Conservation (phyloP, 1,284 basidiomycete genomes). For the Marasmius tenuissimus region DNA sequence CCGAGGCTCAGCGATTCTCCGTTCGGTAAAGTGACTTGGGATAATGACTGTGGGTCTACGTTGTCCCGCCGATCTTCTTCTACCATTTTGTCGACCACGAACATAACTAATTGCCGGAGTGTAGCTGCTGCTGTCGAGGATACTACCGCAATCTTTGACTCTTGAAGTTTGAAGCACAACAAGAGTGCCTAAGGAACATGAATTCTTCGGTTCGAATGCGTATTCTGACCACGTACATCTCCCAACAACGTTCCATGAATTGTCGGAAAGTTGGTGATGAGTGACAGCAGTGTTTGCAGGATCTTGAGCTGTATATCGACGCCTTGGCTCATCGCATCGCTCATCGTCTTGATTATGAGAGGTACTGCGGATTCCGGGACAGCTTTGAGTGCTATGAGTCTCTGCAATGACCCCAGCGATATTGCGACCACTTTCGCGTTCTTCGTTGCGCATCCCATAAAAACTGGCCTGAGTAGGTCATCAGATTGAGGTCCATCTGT, state of each 20-base stretch:
- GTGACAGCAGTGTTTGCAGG: conserved; percentile 85
- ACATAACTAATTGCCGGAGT: conserved; percentile 95
- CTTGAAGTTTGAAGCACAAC: conserved; percentile 92
- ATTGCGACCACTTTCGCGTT: conserved; percentile 94
- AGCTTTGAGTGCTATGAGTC: conserved; percentile 85
- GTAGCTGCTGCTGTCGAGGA: conserved; percentile 97
- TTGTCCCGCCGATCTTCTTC: conserved; percentile 68
- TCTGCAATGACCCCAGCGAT: conserved; percentile 87
- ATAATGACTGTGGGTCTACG: conserved; percentile 26
- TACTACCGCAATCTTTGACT: conserved; percentile 93
- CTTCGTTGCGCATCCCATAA: conserved; percentile 92
- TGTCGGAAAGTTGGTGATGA: conserved; percentile 83
- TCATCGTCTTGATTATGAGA: conserved; percentile 79
- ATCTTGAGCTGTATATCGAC: conserved; percentile 95
- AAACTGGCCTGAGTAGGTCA: conserved; percentile 84
- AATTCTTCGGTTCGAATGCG: not conserved
- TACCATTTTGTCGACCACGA: conserved; percentile 93
- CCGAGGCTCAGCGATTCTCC: conserved; percentile 63
- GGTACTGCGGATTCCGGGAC: conserved; percentile 81
- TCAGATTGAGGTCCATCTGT: conserved; percentile 80
- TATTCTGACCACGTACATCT: conserved; percentile 54
- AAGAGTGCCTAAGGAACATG: conserved; percentile 67
- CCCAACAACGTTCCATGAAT: conserved; percentile 81
- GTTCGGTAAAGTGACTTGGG: conserved; percentile 60
- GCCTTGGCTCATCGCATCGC: conserved; percentile 85